phyloP scores from a whole-genome alignment of 495 filamentous ascomycete species.

The Patellaria atrata region DNA sequence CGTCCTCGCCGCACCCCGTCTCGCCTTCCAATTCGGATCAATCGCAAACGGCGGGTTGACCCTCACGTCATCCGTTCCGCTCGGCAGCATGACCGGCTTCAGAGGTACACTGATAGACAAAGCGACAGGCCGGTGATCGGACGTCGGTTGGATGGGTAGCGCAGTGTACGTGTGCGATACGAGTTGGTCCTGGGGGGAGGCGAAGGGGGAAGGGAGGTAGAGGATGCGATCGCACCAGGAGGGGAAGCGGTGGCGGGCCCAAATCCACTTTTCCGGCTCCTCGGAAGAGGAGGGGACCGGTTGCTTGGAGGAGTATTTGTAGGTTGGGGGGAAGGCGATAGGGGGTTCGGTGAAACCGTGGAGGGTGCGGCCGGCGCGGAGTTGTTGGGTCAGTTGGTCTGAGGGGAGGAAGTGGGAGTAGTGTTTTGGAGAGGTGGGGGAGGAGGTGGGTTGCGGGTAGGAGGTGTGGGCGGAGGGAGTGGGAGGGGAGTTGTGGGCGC shows the following conservation, averaged over 20 bases:
- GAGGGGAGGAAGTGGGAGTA: constrained; percentile 46
- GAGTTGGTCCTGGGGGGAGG: constrained; percentile 22
- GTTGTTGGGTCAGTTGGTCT: constrained; percentile 69
- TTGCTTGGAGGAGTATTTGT: constrained; percentile 55
- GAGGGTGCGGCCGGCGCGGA: constrained; percentile 44
- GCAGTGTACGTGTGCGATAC: constrained; percentile 44
- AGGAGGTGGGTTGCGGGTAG: constrained; percentile 46
- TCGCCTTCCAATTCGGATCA: constrained; percentile 36
- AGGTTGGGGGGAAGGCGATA: constrained; percentile 78
- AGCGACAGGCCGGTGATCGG: constrained; percentile 75
- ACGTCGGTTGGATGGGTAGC: constrained; percentile 57
- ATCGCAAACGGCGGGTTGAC: constrained; percentile 38
- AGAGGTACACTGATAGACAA: constrained; percentile 48
- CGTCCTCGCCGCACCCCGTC: constrained; percentile 35
- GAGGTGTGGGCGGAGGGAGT: constrained; percentile 31
- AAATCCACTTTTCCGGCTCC: constrained; percentile 44
- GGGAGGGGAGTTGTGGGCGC: constrained; percentile 52
- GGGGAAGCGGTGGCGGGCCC: constrained; percentile 70
- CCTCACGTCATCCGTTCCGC: constrained; percentile 21
- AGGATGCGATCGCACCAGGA: constrained; percentile 91
- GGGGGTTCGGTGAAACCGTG: constrained; percentile 63
- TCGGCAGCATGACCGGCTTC: constrained; percentile 13
- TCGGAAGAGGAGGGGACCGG: constrained; percentile 20
- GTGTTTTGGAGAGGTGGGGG: constrained; percentile 35
- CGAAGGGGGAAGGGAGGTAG: constrained; percentile 34